Evolutionary conservation across 1,284 basidiomycete species (phyloP).

Genomic region (Trichosporon sp.): DNA sequence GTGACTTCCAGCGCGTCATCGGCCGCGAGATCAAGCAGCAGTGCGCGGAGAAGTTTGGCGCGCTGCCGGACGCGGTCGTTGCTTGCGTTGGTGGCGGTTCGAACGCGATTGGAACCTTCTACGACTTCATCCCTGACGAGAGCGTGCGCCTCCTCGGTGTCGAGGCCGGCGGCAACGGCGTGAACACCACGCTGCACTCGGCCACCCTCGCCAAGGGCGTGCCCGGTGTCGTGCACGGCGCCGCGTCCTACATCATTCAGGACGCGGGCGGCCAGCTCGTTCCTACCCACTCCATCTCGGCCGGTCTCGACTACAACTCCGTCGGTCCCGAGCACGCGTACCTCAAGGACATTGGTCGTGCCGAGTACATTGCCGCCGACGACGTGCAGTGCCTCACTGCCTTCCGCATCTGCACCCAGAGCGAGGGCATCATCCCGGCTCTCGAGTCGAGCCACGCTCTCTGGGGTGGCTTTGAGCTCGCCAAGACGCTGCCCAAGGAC

Average conservation of each 20-base stretch:
- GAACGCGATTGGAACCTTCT: slow-evolving; percentile 96
- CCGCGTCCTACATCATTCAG: slow-evolving; percentile 87
- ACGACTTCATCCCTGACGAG: slow-evolving; percentile 85
- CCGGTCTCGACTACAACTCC: slow-evolving; percentile 57
- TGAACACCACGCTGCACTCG: slow-evolving; percentile 79
- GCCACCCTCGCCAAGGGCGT: slow-evolving; percentile 86
- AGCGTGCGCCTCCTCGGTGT: slow-evolving; percentile 79
- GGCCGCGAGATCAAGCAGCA: slow-evolving; percentile 92
- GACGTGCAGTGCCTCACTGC: slow-evolving; percentile 90
- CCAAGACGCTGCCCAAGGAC: slow-evolving; percentile 78
- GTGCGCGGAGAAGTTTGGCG: slow-evolving; percentile 66
- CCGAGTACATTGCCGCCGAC: slow-evolving; percentile 87
- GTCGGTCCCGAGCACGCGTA: slow-evolving; percentile 97
- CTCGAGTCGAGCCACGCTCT: slow-evolving; percentile 94
- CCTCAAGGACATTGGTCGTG: slow-evolving; percentile 89
- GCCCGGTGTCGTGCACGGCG: slow-evolving; percentile 93
- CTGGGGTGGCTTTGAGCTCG: slow-evolving; percentile 82
- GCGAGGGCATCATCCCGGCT: slow-evolving; percentile 96
- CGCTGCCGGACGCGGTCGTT: slow-evolving; percentile 88
- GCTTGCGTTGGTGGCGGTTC: slow-evolving; percentile 97
- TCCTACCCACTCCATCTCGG: slow-evolving; percentile 95
- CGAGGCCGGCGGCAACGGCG: slow-evolving; percentile 94
- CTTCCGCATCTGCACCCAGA: slow-evolving; percentile 84
- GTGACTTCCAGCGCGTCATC: slow-evolving; percentile 96
- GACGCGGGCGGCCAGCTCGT: slow-evolving; percentile 83